Base-by-base conservation (phyloP, 495 filamentous ascomycete genomes). In the Penicillium salamii region DNA sequence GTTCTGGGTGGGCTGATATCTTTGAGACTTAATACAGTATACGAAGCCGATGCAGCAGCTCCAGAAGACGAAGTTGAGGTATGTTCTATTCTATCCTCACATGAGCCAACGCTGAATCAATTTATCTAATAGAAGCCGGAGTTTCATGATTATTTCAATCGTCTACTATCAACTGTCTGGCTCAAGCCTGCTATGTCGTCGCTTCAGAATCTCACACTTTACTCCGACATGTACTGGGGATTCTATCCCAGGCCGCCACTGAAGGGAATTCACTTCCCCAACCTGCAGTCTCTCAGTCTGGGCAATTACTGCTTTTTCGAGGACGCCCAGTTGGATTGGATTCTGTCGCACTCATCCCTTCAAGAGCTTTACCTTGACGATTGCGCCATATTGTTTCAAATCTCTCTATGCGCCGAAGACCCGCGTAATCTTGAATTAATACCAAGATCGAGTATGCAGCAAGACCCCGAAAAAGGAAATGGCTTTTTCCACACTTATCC, bases 241-340 rank as follows among this genome's bases (percentile, higher is more conserved):
- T 61, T 55, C 39, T 65, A 49, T 15, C 64, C 64, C 4, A 50
- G 53, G 19, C 26, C 50, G 2, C 41, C 53, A 19, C 49, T 63
- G 8, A 19, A 35, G 3, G 36, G 38, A 8, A 19, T 65, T 3
- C 53, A 61, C 38, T 65, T 59, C 45, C 59, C 61, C 1, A 36
- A 40, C 2, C 47, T 67, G 20, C 54, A 67, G 41, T 49, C 50
- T 12, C 51, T 67, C 0, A 19, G 50, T 8, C 45, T 67, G 5
- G 55, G 57, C 2, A 59, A 59, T 13, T 62, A 52, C 33, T 46
- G 45, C 33, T 67, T 67, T 23, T 46, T 59, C 8, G 44, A 65
- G 14, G 61, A 61, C 43, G 42, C 52, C 19, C 61, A 65, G 18
- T 47, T 67, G 3, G 54, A 61, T 23, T 66, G 62, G 62, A 58